phyloP scores from a whole-genome alignment of 1,139 yeast genomes.

The Geotrichum fermentans region DNA sequence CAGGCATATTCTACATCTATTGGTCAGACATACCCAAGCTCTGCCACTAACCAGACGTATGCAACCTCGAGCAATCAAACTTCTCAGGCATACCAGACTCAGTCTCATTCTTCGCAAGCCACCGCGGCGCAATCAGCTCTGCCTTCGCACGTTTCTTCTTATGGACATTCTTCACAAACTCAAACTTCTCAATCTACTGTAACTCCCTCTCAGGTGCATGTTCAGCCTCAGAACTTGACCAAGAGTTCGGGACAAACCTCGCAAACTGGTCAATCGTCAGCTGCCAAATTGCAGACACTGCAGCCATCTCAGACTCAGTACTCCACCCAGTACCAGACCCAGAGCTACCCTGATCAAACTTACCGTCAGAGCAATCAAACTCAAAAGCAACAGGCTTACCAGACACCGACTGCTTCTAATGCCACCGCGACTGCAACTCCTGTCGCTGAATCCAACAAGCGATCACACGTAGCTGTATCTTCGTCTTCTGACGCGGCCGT shows the following conservation, averaged over 20 bases:
- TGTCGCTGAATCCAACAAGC: not conserved
- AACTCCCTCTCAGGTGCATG: too few species aligned
- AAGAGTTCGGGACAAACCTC: not conserved
- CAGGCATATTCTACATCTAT: not conserved
- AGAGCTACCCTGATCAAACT: not conserved
- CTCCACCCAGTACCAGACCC: not conserved
- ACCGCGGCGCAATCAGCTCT: too few species aligned
- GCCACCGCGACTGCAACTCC: not conserved
- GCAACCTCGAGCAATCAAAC: too few species aligned
- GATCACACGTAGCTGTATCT: too few species aligned
- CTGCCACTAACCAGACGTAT: too few species aligned
- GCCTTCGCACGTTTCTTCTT: too few species aligned
- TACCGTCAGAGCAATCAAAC: not conserved
- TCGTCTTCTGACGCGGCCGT: not conserved
- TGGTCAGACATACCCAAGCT: too few species aligned
- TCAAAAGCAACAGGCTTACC: too few species aligned
- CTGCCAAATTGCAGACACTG: slow-evolving; percentile 3
- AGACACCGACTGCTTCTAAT: not conserved
- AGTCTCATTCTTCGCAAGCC: not conserved
- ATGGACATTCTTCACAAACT: too few species aligned
- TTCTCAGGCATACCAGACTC: too few species aligned
- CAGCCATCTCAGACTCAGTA: slow-evolving; percentile 1
- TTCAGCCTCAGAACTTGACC: slow-evolving; percentile 1
- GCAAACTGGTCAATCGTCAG: not conserved
- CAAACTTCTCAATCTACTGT: not conserved